phyloP scores from a whole-genome alignment of 768 basidiomycete species.

The Gyrodon lividus region DNA sequence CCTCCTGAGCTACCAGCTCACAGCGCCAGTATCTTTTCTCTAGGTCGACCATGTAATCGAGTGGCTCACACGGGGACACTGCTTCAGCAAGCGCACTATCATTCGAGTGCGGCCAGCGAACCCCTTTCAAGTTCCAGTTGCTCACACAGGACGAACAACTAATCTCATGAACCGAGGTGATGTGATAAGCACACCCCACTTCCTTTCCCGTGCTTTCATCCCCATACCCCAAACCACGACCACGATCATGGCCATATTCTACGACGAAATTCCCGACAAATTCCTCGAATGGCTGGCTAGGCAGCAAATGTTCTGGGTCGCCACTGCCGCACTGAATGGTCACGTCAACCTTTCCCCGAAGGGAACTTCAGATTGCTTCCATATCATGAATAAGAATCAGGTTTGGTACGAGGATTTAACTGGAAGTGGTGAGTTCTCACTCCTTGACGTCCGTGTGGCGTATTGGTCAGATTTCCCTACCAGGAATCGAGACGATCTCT shows the following conservation, averaged over 20 bases:
- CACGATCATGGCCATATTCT: conserved; percentile 53
- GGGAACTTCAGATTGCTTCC: conserved; percentile 58
- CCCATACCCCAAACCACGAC: not conserved
- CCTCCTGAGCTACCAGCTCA: no score
- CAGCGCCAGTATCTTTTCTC: no score
- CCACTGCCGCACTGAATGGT: conserved; percentile 62
- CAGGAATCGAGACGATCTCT: conserved; percentile 58
- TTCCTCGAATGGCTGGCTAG: conserved; percentile 55
- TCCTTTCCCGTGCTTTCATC: no score
- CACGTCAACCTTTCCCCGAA: conserved; percentile 73
- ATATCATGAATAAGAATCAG: conserved; percentile 47
- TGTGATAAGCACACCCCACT: no score
- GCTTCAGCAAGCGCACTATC: no score
- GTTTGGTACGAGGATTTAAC: conserved; percentile 78
- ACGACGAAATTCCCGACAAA: conserved; percentile 53
- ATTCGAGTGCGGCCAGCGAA: no score
- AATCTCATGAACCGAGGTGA: no score
- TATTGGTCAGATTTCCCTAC: not conserved
- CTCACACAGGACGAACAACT: no score
- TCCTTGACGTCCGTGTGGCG: not conserved
- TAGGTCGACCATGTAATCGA: no score
- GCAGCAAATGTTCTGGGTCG: conserved; percentile 74
- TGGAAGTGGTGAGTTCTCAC: conserved; percentile 54
- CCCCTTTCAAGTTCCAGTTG: no score
- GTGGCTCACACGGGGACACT: no score